Percentiles rank a stretch among this genome's conserved stretches.
Evolutionary conservation across 331 rosid genomes (phyloP).

Genomic region (Malus hybrid): DNA sequence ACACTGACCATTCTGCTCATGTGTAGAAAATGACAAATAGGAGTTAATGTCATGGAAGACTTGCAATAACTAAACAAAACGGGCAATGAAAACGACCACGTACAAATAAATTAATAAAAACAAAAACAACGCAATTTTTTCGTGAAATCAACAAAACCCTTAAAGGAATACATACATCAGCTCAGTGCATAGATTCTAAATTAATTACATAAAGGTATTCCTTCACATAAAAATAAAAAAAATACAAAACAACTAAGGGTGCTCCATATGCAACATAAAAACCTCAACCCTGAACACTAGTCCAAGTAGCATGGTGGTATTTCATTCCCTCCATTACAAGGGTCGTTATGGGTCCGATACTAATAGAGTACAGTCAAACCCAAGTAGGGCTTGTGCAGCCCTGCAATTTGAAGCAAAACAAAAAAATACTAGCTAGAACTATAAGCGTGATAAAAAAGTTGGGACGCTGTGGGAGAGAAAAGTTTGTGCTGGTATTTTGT

Average conservation of each 20-base stretch:
- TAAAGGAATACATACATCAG: background rate
- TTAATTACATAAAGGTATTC: background rate
- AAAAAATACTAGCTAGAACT: background rate
- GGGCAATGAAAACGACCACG: background rate
- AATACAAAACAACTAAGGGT: background rate
- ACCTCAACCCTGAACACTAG: background rate
- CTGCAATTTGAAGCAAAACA: background rate
- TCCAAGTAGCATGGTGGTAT: background rate
- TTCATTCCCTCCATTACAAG: background rate
- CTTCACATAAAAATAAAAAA: too few species aligned
- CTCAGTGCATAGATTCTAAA: background rate
- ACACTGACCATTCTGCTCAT: constrained; percentile 72
- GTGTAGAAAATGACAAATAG: constrained; percentile 4
- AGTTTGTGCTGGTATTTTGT: background rate
- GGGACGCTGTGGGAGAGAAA: background rate
- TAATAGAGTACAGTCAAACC: background rate
- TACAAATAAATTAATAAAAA: background rate
- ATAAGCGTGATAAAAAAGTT: background rate
- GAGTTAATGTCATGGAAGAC: background rate
- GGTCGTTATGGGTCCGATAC: background rate
- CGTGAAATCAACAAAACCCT: background rate
- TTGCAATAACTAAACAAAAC: background rate
- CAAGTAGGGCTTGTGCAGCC: background rate
- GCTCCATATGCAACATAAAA: background rate
- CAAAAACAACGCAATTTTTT: background rate